Conservation (phyloP, 2,329 filamentous ascomycete species). For the Alternaria sp. region DNA sequence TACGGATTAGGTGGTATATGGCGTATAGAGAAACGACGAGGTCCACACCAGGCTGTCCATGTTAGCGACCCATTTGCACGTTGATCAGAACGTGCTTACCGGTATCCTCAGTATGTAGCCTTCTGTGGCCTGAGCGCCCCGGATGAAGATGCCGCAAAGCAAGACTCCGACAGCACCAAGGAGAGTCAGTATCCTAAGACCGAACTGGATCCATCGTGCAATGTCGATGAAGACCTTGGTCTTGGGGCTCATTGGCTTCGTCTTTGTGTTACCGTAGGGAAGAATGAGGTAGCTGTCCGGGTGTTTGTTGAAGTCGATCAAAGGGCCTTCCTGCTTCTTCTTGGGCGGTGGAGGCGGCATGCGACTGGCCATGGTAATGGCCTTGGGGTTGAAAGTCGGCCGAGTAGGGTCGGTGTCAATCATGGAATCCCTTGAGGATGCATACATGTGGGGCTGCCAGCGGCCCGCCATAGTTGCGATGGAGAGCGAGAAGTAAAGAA, state of each 20-base stretch:
- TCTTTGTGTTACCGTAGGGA: conserved; percentile 67
- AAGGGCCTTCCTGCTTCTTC: conserved; percentile 74
- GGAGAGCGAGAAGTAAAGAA: conserved; percentile 37
- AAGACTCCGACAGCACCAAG: conserved; percentile 75
- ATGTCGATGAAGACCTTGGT: conserved; percentile 76
- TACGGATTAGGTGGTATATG: conserved; percentile 79
- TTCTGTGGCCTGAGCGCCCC: conserved; percentile 68
- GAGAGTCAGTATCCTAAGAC: conserved; percentile 71
- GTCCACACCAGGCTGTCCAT: conserved; percentile 74
- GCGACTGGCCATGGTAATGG: conserved; percentile 81
- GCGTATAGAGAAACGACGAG: conserved; percentile 77
- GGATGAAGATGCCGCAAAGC: conserved; percentile 79
- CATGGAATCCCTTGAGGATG: conserved; percentile 59
- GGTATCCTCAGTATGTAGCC: conserved; percentile 80
- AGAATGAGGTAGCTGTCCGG: conserved; percentile 77
- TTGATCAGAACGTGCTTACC: conserved; percentile 60
- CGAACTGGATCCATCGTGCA: conserved; percentile 73
- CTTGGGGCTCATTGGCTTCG: conserved; percentile 71
- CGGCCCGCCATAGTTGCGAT: conserved; percentile 52
- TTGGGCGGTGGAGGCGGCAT: conserved; percentile 66
- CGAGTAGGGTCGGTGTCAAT: conserved; percentile 55
- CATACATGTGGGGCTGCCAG: conserved; percentile 77
- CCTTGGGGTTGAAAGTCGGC: conserved; percentile 82
- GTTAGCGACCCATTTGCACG: conserved; percentile 22
- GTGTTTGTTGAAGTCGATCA: conserved; percentile 84